These are phyloP conservation scores for Sphagnurus paluster DNA, from an alignment of 1,284 basidiomycete species.

Conservation along the genomic window DNA sequence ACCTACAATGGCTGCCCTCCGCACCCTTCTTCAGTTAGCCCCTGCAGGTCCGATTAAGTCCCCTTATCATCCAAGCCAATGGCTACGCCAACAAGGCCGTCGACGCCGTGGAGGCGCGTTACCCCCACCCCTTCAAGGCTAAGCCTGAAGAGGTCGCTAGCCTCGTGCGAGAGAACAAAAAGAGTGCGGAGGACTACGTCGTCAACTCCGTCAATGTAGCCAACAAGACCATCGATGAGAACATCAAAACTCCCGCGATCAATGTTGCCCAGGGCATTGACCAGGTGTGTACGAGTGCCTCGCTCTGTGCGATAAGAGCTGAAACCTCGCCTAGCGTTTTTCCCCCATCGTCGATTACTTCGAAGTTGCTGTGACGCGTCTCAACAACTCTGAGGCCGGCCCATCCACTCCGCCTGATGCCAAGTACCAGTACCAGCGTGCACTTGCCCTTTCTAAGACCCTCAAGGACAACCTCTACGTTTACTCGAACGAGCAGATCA, in stretches of 20 bases:
- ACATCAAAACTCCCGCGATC: slow-evolving; percentile 61
- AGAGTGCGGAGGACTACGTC: slow-evolving; percentile 50
- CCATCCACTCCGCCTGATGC: slow-evolving; percentile 44
- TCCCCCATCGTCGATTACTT: slow-evolving; percentile 73
- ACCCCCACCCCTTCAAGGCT: slow-evolving; percentile 73
- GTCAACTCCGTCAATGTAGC: slow-evolving; percentile 39
- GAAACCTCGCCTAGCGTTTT: slow-evolving; percentile 48
- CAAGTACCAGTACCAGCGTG: slow-evolving; percentile 77
- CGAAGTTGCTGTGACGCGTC: slow-evolving; percentile 55
- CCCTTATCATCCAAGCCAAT: slow-evolving; percentile 63
- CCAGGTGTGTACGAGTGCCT: slow-evolving; percentile 47
- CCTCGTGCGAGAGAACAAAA: slow-evolving; percentile 56
- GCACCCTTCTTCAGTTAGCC: too few relatives aligned
- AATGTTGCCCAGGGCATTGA: slow-evolving; percentile 69
- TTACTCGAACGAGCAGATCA: slow-evolving; percentile 71
- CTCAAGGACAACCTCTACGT: slow-evolving; percentile 61
- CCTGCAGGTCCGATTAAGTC: slow-evolving; percentile 61
- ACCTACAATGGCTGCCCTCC: too few relatives aligned
- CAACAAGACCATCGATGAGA: slow-evolving; percentile 53
- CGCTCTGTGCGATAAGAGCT: slow-evolving; percentile 1
- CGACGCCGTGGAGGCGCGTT: slow-evolving; percentile 69
- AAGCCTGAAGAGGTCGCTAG: slow-evolving; percentile 67
- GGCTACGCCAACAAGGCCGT: slow-evolving; percentile 69
- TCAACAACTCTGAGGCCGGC: slow-evolving; percentile 46
- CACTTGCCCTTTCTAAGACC: slow-evolving; percentile 59